Percentiles rank a stretch among this genome's conserved stretches.
Conservation (phyloP, 2,329 filamentous ascomycete genomes). For the Neofusicoccum laricinum region DNA sequence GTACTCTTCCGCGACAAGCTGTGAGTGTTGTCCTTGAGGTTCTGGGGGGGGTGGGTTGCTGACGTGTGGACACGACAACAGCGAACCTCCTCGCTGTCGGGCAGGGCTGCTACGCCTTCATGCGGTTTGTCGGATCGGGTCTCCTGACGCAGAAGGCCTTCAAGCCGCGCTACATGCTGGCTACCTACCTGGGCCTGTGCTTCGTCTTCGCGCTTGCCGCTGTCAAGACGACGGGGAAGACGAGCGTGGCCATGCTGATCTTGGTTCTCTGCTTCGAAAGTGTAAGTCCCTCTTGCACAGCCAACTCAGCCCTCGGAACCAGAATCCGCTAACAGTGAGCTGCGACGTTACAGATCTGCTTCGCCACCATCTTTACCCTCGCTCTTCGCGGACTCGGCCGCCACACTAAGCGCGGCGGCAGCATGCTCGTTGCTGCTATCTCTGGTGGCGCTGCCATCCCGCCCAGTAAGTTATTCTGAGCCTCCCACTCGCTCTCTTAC, state of each 20-base stretch:
- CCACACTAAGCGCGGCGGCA: slow-evolving; percentile 29
- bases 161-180: slow-evolving; percentile 20
- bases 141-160: slow-evolving; percentile 20
- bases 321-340: neutral
- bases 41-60: neutral
- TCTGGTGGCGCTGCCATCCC: slow-evolving; percentile 28
- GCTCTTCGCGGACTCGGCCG: slow-evolving; percentile 26
- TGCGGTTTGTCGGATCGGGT: slow-evolving; percentile 22
- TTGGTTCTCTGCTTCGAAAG: slow-evolving; percentile 22
- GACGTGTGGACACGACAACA: neutral
- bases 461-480: slow-evolving; percentile 18
- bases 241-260: slow-evolving; percentile 20
- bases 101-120: slow-evolving; percentile 22
- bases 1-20: slow-evolving; percentile 18
- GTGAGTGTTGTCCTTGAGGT: neutral
- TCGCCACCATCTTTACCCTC: slow-evolving; percentile 26
- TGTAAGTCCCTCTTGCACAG: neutral
- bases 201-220: slow-evolving; percentile 21
- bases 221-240: slow-evolving; percentile 17
- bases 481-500: neutral
- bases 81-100: slow-evolving; percentile 23
- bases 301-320: neutral
- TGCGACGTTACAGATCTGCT: slow-evolving; percentile 17
- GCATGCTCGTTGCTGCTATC: slow-evolving; percentile 26
- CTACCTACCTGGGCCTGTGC: slow-evolving; percentile 19